phyloP scores from a whole-genome alignment of 768 basidiomycete species.

The Kwoniella dendrophila region DNA sequence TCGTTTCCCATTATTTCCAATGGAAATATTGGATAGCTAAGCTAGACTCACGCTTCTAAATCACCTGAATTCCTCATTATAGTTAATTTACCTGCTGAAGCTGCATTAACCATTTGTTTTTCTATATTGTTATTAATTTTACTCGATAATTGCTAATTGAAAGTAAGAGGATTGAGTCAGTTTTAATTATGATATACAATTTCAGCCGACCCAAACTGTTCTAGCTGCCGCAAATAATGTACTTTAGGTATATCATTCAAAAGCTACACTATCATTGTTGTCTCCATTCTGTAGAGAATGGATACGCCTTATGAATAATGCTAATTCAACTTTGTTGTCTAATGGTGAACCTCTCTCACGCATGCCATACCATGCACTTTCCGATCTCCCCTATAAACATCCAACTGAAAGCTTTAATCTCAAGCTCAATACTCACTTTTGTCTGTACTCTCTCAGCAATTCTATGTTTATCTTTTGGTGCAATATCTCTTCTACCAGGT shows the following conservation, averaged over 20 bases:
- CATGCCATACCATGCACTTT: background rate
- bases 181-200: background rate
- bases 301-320: no score
- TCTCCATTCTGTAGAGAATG: no score
- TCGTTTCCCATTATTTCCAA: background rate
- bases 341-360: background rate
- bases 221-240: no score
- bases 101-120: conserved; percentile 83
- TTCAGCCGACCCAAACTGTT: background rate
- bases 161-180: background rate
- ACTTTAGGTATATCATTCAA: no score
- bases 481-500: conserved; percentile 75
- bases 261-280: no score
- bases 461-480: conserved; percentile 76
- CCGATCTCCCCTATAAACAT: background rate
- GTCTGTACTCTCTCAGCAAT: conserved; percentile 77
- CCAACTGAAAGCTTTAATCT: background rate
- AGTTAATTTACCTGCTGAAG: conserved; percentile 83
- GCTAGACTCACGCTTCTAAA: conserved; percentile 37
- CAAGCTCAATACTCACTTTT: conserved; percentile 61
- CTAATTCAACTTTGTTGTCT: no score
- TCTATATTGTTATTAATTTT: conserved; percentile 93
- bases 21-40: no score
- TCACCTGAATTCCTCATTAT: conserved; percentile 70
- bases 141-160: conserved; percentile 71